phyloP scores from a whole-genome alignment of 805 yeast genomes.

The Zygosaccharomyces siamensis region DNA sequence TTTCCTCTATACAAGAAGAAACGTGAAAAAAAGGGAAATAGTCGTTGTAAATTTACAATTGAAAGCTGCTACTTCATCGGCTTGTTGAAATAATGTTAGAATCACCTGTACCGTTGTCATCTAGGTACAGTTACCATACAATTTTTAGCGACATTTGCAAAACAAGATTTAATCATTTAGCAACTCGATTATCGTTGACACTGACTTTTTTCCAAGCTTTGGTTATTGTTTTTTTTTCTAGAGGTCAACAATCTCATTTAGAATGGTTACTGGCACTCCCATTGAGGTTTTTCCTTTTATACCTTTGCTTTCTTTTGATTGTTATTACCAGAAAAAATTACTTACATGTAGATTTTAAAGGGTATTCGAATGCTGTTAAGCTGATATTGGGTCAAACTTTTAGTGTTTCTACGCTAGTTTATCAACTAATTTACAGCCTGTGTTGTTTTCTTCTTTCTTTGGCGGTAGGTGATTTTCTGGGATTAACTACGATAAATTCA shows the following conservation, averaged over 20 bases:
- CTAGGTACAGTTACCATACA: slow-evolving; percentile 35
- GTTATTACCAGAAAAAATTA: slow-evolving; percentile 39
- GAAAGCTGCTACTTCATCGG: not conserved
- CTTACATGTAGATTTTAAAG: slow-evolving; percentile 36
- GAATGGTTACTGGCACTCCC: slow-evolving; percentile 26
- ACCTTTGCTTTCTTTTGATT: slow-evolving; percentile 32
- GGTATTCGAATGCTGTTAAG: slow-evolving; percentile 25
- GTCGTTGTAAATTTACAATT: not conserved
- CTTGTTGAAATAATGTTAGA: slow-evolving; percentile 11
- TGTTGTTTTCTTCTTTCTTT: slow-evolving; percentile 24
- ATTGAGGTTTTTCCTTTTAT: slow-evolving; percentile 27
- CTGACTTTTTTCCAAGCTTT: slow-evolving; percentile 29
- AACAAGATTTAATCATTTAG: slow-evolving; percentile 38
- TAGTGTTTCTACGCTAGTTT: slow-evolving; percentile 31
- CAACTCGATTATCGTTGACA: slow-evolving; percentile 34
- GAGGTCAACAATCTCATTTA: slow-evolving; percentile 21
- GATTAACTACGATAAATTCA: slow-evolving; percentile 10
- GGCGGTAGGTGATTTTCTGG: slow-evolving; percentile 22
- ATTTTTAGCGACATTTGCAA: slow-evolving; percentile 41
- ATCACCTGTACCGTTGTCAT: slow-evolving; percentile 16
- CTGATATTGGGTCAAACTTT: slow-evolving; percentile 29
- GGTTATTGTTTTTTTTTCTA: slow-evolving; percentile 21
- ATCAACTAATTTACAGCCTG: slow-evolving; percentile 18
- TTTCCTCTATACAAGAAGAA: not conserved
- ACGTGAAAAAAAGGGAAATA: not conserved